Base-by-base conservation (phyloP, 371 early-diverging fungal species). In the Actinomortierella wolfii region DNA sequence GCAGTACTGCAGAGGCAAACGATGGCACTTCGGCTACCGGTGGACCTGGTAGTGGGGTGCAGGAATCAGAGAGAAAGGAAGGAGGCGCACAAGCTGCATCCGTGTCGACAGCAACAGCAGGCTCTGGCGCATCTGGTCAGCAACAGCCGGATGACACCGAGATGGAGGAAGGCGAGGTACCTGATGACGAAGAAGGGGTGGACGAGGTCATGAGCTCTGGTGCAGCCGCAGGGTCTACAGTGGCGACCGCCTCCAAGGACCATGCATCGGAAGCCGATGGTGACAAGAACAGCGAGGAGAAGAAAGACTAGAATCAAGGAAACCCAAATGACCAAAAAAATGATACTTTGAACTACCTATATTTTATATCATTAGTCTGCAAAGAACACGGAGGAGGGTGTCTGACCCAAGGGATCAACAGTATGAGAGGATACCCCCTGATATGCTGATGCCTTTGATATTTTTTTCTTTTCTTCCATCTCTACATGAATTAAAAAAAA, bases 141-240 rank as follows among this genome's bases (percentile, higher is more conserved):
- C 47, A 9, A 21, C 21, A 51, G 28, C 55, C 54, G n/a, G 62
- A 67, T 8, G 68, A 61, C 45, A 58, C 62, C 20, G 68, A 67
- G 58, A 67, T 67, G 68, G 68, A 67, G 29, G 68, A 67, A 25
- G 68, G 68, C 8, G 68, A 67, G 42, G 68, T 67, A 20, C 61
- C 62, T 3, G 68, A 67, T 41, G 68, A 67, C 46, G 68, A 67
- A 26, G 68, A 61, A 34, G 34, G 34, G 34, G 34, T n/a, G 61
- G 56, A 56, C 23, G 59, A 59, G 18, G 64, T 68, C 18, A 56
- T 68, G 69, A 68, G 69, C 43, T 68, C 69, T 29, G 69, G 69
- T 0, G 69, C 63, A 56, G 69, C 59, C 3, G 46, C 57, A 13
- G 15, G 59, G 34, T 34, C 34, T n/a, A n/a, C n/a, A n/a, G n/a